Conservation (phyloP, 768 basidiomycete genomes). For the Suillus tomentosus region DNA sequence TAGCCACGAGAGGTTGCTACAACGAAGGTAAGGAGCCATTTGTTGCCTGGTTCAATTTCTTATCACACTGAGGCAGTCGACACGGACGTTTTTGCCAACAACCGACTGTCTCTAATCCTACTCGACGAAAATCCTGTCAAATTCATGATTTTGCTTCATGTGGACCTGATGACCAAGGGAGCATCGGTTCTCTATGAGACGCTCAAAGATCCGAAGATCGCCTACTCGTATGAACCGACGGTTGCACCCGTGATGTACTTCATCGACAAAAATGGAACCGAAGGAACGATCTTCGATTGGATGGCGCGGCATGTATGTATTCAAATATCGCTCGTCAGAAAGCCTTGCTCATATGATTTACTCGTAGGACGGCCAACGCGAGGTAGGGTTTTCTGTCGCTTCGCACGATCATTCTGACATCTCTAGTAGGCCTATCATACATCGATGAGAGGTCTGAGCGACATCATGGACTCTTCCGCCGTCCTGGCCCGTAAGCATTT, state of each 20-base stretch:
- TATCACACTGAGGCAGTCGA: conserved; percentile 24
- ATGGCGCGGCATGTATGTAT: conserved; percentile 25
- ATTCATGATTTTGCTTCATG: conserved; percentile 23
- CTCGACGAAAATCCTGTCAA: conserved; percentile 24
- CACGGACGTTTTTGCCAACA: conserved; percentile 36
- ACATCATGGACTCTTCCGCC: conserved; percentile 28
- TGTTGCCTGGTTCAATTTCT: not conserved
- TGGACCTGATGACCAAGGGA: conserved; percentile 21
- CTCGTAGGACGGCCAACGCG: conserved; percentile 21
- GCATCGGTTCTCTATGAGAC: conserved; percentile 28
- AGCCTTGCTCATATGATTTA: not conserved
- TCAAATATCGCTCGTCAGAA: not conserved
- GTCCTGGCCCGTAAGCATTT: conserved; percentile 22
- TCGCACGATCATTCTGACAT: not conserved
- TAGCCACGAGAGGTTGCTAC: conserved; percentile 33
- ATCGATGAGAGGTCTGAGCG: conserved; percentile 26
- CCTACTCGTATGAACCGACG: conserved; percentile 22
- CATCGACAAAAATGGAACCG: conserved; percentile 20
- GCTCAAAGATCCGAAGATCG: conserved; percentile 26
- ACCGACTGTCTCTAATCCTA: conserved; percentile 34
- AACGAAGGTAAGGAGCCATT: conserved; percentile 28
- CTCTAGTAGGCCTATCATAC: conserved; percentile 22
- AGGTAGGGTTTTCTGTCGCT: conserved; percentile 16
- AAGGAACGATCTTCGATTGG: conserved; percentile 28
- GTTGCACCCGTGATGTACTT: conserved; percentile 26